Percentiles rank a stretch among this genome's conserved stretches.
Evolutionary conservation across 1,284 basidiomycete genomes (phyloP).

Genomic region (Boletus calvinii): DNA sequence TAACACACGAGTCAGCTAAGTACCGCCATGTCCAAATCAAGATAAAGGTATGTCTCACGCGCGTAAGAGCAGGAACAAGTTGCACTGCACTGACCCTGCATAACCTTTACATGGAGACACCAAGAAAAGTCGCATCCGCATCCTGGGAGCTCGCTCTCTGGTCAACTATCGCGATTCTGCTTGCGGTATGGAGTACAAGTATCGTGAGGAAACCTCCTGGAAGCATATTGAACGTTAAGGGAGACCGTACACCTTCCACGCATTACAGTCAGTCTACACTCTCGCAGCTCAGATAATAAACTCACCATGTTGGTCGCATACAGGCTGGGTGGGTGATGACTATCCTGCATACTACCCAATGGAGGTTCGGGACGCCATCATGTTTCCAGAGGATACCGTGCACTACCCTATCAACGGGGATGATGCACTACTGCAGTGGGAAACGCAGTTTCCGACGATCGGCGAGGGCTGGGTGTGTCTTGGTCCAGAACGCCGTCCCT

Average conservation of each 20-base stretch:
- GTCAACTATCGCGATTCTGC: slow-evolving; percentile 20
- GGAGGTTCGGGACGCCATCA: slow-evolving; percentile 20
- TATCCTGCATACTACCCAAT: slow-evolving; percentile 30
- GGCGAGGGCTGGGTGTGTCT: slow-evolving; percentile 29
- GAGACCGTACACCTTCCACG: slow-evolving; percentile 1
- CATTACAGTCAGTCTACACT: slow-evolving; percentile 21
- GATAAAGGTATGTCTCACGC: neutral
- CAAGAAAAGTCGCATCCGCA: slow-evolving; percentile 1
- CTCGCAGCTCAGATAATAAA: neutral
- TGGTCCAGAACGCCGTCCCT: slow-evolving; percentile 27
- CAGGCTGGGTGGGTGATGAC: slow-evolving; percentile 29
- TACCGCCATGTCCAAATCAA: neutral
- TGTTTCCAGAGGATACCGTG: slow-evolving; percentile 29
- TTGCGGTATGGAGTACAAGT: slow-evolving; percentile 23
- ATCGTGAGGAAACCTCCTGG: slow-evolving; percentile 6
- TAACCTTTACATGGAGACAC: slow-evolving; percentile 13
- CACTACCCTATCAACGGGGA: slow-evolving; percentile 30
- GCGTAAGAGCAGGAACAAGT: neutral
- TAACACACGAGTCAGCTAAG: slow-evolving; percentile 1
- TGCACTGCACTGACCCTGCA: neutral
- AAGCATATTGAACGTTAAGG: neutral
- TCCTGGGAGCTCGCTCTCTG: slow-evolving; percentile 25
- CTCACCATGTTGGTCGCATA: slow-evolving; percentile 4
- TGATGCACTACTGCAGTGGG: slow-evolving; percentile 23
- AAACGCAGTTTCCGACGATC: slow-evolving; percentile 23